Percentiles rank a stretch among this genome's conserved stretches.
Evolutionary conservation across 768 basidiomycete genomes (phyloP).

Genomic region (Sporobolomyces pararoseus): DNA sequence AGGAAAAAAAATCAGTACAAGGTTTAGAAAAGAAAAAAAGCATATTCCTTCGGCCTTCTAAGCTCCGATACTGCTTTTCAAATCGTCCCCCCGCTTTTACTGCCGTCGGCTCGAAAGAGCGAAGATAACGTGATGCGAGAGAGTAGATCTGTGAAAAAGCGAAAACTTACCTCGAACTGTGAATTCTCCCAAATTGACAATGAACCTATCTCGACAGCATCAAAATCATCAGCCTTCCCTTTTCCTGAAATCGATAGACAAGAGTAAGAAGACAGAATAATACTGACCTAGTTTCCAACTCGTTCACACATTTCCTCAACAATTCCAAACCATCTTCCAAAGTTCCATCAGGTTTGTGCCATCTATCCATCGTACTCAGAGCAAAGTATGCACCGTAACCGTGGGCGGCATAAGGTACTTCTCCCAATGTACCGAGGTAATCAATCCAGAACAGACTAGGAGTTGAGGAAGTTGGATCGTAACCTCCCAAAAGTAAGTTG

Average conservation of each 20-base stretch:
- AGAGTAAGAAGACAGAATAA: background rate
- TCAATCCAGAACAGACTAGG: slow-evolving; percentile 94
- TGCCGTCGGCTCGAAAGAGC: no score
- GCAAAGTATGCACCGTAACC: slow-evolving; percentile 93
- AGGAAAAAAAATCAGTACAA: background rate
- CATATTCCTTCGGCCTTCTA: no score
- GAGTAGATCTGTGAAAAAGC: no score
- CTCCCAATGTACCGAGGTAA: slow-evolving; percentile 82
- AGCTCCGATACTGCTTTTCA: background rate
- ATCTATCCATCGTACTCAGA: slow-evolving; percentile 84
- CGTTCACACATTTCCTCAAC: slow-evolving; percentile 78
- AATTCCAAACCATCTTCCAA: slow-evolving; percentile 81
- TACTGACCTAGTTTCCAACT: slow-evolving; percentile 77
- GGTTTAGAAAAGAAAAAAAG: background rate
- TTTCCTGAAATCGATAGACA: background rate
- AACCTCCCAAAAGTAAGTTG: slow-evolving; percentile 88
- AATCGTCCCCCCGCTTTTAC: no score
- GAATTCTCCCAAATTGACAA: slow-evolving; percentile 36
- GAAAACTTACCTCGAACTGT: slow-evolving; percentile 26
- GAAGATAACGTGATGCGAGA: background rate
- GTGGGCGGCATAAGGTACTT: slow-evolving; percentile 89
- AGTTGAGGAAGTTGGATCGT: slow-evolving; percentile 63
- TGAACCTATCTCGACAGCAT: slow-evolving; percentile 7
- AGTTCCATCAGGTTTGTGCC: slow-evolving; percentile 81
- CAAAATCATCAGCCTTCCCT: background rate